Evolutionary conservation across 148 eudicot species (phyloP), one percentile per base, ranked within the genome.

Genomic region (Gaultheria prostrata): DNA sequence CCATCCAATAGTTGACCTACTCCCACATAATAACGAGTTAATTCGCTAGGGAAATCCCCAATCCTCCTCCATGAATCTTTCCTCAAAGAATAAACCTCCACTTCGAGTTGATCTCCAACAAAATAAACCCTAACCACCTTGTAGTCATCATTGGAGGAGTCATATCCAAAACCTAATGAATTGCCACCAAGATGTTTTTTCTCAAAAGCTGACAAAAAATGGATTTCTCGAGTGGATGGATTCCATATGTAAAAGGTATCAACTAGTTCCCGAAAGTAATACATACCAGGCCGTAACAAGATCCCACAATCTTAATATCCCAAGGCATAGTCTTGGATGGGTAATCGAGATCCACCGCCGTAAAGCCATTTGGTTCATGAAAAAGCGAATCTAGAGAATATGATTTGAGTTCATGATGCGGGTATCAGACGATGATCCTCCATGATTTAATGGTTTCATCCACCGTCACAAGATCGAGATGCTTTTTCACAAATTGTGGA

Each of bases 71-170:
- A 72, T 72, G 49, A 72, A 72, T 72, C 48, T 15, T 2, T 72
- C 48, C 76, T 72, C 6, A 17, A 6, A n/a, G 76, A 72, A 72
- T 35, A 72, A 35, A 72, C 48, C 76, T 35, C 45, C 1, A 72
- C 76, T 72, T 33, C 24, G 5, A 30, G 45, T 70, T 11, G 2
- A 33, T n/a, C 48, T 33, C 7, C n/a, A 72, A 8, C 24, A 72
- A 0, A 17, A 35, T 9, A 21, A 15, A 72, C 48, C 76, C 76
- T 72, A 72, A 72, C 48, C 76, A 72, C 76, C 76, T 72, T 72
- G 48, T 72, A 72, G 45, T 72, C 76, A 72, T 72, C 76, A 72
- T 72, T 72, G 24, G 49, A 35, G 76, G 76, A 72, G 76, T 72
- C 76, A 72, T 72, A 72, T 35, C 76, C 76, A 35, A 72, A 72